These are phyloP conservation scores for Mariannaea sp. DNA, from an alignment of 2,329 filamentous ascomycete genomes.

Conservation along the genomic window DNA sequence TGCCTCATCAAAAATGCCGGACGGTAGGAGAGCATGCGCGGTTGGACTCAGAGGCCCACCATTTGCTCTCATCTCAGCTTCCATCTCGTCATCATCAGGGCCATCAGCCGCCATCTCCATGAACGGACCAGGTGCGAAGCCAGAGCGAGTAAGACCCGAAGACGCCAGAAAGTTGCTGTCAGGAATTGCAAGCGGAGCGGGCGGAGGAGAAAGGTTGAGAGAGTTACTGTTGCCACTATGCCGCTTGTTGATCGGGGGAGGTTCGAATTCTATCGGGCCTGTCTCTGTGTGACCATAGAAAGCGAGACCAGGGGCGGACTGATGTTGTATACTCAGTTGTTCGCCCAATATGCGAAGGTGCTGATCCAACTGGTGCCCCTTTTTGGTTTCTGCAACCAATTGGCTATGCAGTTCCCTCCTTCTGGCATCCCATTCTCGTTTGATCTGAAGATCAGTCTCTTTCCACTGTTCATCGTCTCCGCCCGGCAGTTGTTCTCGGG, in stretches of 20 bases:
- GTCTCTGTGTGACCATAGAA: conserved; percentile 54
- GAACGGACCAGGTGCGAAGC: conserved; percentile 59
- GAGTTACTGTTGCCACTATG: conserved; percentile 56
- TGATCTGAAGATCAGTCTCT: conserved; percentile 56
- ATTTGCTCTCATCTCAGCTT: conserved; percentile 64
- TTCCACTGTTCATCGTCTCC: conserved; percentile 64
- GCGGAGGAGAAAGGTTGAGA: conserved; percentile 46
- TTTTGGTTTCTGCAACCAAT: conserved; percentile 54
- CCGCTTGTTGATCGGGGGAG: conserved; percentile 46
- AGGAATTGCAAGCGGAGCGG: conserved; percentile 44
- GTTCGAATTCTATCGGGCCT: conserved; percentile 55
- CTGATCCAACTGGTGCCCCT: conserved; percentile 51
- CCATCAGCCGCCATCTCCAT: conserved; percentile 52
- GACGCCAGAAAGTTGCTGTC: conserved; percentile 54
- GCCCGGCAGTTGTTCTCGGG: conserved; percentile 66
- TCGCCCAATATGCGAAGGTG: conserved; percentile 53
- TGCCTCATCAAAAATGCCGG: conserved; percentile 65
- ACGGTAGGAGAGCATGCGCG: conserved; percentile 74
- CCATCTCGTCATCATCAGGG: conserved; percentile 54
- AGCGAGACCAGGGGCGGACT: conserved; percentile 43
- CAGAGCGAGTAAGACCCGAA: conserved; percentile 58
- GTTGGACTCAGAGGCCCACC: conserved; percentile 78
- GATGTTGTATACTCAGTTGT: conserved; percentile 52
- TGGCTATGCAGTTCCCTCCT: conserved; percentile 58
- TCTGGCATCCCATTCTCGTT: conserved; percentile 60